A percentile compares a stretch with the other conserved stretches of the same genome.
phyloP scores from a whole-genome alignment of 768 basidiomycete genomes.

The Hortiboletus campestris region DNA sequence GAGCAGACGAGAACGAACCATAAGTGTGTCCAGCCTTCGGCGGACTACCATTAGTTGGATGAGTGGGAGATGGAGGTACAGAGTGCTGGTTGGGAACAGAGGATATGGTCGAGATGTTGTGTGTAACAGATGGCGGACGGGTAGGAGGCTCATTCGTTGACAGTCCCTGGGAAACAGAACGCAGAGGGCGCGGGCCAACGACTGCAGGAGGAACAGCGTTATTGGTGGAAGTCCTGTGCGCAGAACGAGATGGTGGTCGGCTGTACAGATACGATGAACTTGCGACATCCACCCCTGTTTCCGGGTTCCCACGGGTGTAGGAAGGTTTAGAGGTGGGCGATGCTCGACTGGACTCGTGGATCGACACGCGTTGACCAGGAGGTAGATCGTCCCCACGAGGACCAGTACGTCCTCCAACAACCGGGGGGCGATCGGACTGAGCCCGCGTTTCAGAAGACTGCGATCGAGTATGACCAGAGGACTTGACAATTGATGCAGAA shows the following conservation, averaged over 20 bases:
- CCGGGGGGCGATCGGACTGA: constrained; percentile 23
- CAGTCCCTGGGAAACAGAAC: constrained; percentile 28
- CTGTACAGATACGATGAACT: constrained; percentile 20
- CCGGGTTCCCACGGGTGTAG: constrained; percentile 27
- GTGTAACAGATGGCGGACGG: constrained; percentile 25
- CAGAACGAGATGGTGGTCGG: constrained; percentile 28
- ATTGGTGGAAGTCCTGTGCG: constrained; percentile 21
- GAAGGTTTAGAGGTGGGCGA: constrained; percentile 20
- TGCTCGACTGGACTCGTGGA: constrained; percentile 25
- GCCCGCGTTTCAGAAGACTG: constrained; percentile 24
- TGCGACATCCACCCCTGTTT: constrained; percentile 18
- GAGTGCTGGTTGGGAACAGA: constrained; percentile 15
- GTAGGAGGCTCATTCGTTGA: constrained; percentile 24
- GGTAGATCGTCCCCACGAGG: constrained; percentile 21
- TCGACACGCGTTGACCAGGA: constrained; percentile 28
- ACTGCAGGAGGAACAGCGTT: constrained; percentile 23
- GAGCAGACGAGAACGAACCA: constrained; percentile 12
- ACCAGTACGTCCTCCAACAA: constrained; percentile 18
- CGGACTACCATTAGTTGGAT: constrained; percentile 13
- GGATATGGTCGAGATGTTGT: constrained; percentile 2
- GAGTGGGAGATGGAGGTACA: constrained; percentile 20
- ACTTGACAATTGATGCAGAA: constrained; percentile 27
- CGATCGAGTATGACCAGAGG: constrained; percentile 17
- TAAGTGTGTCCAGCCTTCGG: constrained; percentile 13
- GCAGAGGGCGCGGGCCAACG: constrained; percentile 27